Conservation (phyloP, 129 eudicot species). For the Arctium lappa region DNA sequence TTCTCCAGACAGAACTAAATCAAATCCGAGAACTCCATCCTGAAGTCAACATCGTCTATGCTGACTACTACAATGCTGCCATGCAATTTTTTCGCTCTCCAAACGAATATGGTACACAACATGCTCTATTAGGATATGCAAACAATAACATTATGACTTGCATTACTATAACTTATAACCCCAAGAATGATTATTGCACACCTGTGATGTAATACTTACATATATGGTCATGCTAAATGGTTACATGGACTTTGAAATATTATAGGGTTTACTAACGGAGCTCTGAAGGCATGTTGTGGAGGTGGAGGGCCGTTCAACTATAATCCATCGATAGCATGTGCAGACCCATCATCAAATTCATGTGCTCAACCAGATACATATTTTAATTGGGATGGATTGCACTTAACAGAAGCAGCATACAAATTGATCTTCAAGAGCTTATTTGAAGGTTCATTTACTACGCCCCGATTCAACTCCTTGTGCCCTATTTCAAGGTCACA, state of each 20-base stretch:
- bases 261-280: constrained; percentile 47
- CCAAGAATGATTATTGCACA: neutral
- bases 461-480: constrained; percentile 21
- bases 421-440: constrained; percentile 35
- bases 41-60: constrained; percentile 41
- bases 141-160: neutral
- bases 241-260: neutral
- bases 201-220: neutral
- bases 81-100: constrained; percentile 40
- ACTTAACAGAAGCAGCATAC: constrained; percentile 58
- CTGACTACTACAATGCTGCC: constrained; percentile 49
- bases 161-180: neutral
- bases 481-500: constrained; percentile 23
- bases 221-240: neutral
- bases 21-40: constrained; percentile 41
- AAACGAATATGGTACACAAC: constrained; percentile 30
- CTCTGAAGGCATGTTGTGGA: constrained; percentile 62
- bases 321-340: constrained; percentile 38
- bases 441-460: constrained; percentile 33
- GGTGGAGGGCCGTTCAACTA: constrained; percentile 46
- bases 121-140: neutral
- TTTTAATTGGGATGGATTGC: constrained; percentile 71
- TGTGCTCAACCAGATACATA: constrained; percentile 46
- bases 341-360: constrained; percentile 13
- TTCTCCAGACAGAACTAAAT: constrained; percentile 29